Evolutionary conservation across 2,329 filamentous ascomycete species (phyloP), one percentile per base, ranked within the genome.

Genomic region (Colletotrichum ledebouriae): DNA sequence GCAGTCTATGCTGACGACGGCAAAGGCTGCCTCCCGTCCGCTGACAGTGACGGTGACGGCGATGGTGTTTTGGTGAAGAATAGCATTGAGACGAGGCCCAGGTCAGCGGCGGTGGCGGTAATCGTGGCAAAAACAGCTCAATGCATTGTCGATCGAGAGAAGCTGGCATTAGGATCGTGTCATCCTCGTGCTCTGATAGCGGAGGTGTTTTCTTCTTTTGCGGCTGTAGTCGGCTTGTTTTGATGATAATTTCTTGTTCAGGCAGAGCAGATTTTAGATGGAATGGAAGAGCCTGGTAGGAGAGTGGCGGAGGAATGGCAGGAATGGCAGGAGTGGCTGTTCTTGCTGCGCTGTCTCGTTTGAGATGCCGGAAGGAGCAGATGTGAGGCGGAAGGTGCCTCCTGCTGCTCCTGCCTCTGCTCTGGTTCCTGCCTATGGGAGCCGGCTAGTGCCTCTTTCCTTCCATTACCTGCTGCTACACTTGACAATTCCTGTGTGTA

Each of bases 161-260:
- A 42, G 25, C 33, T 53, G 65, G 47, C 47, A 59, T 57, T 29
- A 52, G 20, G 44, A 29, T 37, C 7, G 44, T 63, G 59, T 52
- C 42, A 62, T 56, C n/a, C 53, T 34, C 64, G 56, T 50, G 37
- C 59, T 50, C 59, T 44, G 15, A 41, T 13, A 3, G 4, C 25
- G 52, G 13, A 20, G n/a, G 22, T 50, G 64, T 25, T n/a, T 53
- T 53, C 47, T 64, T 64, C 34, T 57, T 57, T 52, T 47, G 29
- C 41, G 22, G 33, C 34, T 39, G 12, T 5, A 37, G 10, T 56
- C 47, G 42, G n/a, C 41, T 68, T 59, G 60, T 52, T 56, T 63
- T 59, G 64, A 49, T 44, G 61, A 49, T 33, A 42, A 64, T 64
- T 68, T 17, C 60, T 65, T 47, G 22, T 59, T 41, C 53, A n/a